Evolutionary conservation across 2,329 filamentous ascomycete genomes (phyloP), one percentile per base, ranked within the genome.

Genomic region (Cryphonectria japonica): DNA sequence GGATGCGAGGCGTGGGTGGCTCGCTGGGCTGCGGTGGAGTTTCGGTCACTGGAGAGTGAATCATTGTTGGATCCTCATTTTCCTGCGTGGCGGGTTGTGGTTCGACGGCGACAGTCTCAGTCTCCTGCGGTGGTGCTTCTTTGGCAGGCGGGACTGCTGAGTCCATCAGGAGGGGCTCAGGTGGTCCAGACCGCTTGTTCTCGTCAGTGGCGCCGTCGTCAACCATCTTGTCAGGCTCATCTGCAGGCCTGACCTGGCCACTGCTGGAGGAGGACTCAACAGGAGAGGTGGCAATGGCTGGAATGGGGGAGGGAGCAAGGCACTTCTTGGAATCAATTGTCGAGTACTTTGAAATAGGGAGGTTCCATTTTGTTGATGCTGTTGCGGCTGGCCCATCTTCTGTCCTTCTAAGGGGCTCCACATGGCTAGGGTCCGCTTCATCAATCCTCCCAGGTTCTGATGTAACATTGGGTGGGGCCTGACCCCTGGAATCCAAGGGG

Each of bases 51-150:
- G 71, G 71, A 67, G 71, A 71, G 57, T 68, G 59, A 65, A 96
- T 90, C 1, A 88, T 87, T 74, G 97, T 89, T 2, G 93, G 91
- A 78, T 97, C 89, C 78, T 96, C 88, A 26, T 97, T 83, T 77
- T 96, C 88, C 26, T 97, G 83, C 2, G 92, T 94, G 39, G 94
- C 94, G 69, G 89, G 92, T 76, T 93, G 92, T 69, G 97, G 83
- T 81, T 97, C 94, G 70, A 97, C 92, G 88, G 97, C 92, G 73
- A 95, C 88, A 22, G 89, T 91, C 77, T 96, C 93, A 78, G 95
- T 93, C n/a, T 92, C 91, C 87, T 87, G 59, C 85, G 76, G 57
- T 84, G 37, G 57, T 84, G 76, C 78, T 26, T 78, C 75, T 68
- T 77, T 79, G 37, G 80, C 79, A 19, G 78, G 73, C 29, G 75